Evolutionary conservation across 139 green algal genomes (phyloP).

Genomic region (Picochlorum sp.): DNA sequence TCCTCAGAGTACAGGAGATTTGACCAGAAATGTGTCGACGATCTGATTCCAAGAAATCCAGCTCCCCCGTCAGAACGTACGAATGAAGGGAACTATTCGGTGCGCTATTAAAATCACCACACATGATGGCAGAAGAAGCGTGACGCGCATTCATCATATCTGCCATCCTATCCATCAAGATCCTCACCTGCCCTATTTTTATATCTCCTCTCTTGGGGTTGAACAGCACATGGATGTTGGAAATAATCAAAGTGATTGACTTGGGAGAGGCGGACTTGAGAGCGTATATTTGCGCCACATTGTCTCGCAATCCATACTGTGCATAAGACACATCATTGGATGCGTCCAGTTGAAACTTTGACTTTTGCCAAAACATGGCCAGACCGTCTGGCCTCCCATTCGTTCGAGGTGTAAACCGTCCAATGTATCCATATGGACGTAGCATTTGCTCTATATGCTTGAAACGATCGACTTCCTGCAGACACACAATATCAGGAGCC

Average conservation of each 20-base stretch:
- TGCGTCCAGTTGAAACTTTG: slow-evolving; percentile 11
- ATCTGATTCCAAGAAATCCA: slow-evolving; percentile 35
- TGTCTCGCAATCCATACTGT: slow-evolving; percentile 57
- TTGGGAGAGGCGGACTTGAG: neutral
- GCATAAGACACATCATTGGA: neutral
- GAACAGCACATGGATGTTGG: slow-evolving; percentile 83
- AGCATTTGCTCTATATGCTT: slow-evolving; percentile 40
- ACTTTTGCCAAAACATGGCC: slow-evolving; percentile 56
- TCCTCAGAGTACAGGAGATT: slow-evolving; percentile 3
- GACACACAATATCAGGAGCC: slow-evolving; percentile 52
- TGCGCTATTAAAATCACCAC: slow-evolving; percentile 62
- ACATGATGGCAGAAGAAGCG: slow-evolving; percentile 14
- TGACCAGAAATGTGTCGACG: slow-evolving; percentile 37
- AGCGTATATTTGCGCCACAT: slow-evolving; percentile 59
- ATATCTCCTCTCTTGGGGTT: slow-evolving; percentile 73
- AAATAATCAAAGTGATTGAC: slow-evolving; percentile 31
- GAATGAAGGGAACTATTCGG: slow-evolving; percentile 46
- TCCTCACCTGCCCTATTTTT: slow-evolving; percentile 63
- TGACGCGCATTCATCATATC: slow-evolving; percentile 9
- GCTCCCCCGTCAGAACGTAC: slow-evolving; percentile 29
- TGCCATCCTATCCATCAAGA: slow-evolving; percentile 29
- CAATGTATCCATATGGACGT: slow-evolving; percentile 31
- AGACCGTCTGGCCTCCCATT: slow-evolving; percentile 49
- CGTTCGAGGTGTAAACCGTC: slow-evolving; percentile 28
- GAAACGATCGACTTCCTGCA: slow-evolving; percentile 75